Conservation (phyloP, 805 yeast species). For the Yarrowia sp. region DNA sequence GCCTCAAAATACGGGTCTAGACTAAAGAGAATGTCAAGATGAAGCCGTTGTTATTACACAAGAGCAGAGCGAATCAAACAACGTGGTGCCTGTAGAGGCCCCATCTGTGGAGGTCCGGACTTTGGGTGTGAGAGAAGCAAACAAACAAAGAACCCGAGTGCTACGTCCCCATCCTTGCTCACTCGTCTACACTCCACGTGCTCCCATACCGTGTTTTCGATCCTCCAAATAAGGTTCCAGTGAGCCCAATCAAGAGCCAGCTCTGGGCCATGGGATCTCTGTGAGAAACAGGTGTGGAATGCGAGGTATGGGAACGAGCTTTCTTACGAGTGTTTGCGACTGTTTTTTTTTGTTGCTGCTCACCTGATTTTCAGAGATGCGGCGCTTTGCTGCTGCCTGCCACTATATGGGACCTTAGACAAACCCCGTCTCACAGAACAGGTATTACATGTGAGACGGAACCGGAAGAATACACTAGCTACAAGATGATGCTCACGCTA, state of each 20-base stretch:
- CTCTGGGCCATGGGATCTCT: constrained; percentile 20
- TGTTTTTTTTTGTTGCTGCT: not conserved
- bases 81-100: not conserved
- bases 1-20: not conserved
- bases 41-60: not conserved
- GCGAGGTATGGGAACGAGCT: not conserved
- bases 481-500: not conserved
- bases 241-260: constrained; percentile 33
- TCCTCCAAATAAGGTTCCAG: constrained; percentile 8
- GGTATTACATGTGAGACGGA: not conserved
- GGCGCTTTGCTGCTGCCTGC: not conserved
- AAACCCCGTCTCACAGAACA: not conserved
- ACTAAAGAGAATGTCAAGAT: not conserved
- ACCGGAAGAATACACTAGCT: not conserved
- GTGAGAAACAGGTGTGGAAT: constrained; percentile 15
- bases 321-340: not conserved
- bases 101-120: not conserved
- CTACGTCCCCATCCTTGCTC: not conserved
- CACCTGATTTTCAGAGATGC: not conserved
- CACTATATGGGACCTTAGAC: not conserved
- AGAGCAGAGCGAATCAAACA: too few species aligned
- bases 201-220: constrained; percentile 10
- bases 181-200: constrained; percentile 17
- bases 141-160: constrained; percentile 11
- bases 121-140: too few species aligned